These are phyloP conservation scores for Aplosporella prunicola DNA, from an alignment of 2,329 filamentous ascomycete species.

Conservation along the genomic window DNA sequence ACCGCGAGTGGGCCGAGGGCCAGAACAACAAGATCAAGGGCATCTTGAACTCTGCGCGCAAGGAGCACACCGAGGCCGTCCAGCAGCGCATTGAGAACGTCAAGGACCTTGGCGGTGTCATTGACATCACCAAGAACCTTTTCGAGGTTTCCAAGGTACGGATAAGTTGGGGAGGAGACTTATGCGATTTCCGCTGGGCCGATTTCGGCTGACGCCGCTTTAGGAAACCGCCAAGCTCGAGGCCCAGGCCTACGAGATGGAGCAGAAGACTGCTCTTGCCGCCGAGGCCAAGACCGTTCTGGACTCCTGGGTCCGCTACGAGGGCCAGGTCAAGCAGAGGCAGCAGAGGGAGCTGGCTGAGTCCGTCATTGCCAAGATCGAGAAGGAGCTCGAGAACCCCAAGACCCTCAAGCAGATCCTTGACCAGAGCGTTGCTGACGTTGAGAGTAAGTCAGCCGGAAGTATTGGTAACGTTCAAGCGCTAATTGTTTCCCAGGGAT, in stretches of 20 bases:
- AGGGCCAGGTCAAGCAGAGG: slow-evolving; percentile 96
- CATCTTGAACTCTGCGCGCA: slow-evolving; percentile 88
- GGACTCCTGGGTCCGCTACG: slow-evolving; percentile 98
- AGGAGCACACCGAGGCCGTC: slow-evolving; percentile 91
- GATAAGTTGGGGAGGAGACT: neutral
- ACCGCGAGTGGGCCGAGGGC: slow-evolving; percentile 82
- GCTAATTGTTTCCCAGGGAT: slow-evolving; percentile 24
- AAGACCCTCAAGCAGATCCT: slow-evolving; percentile 96
- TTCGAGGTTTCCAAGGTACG: slow-evolving; percentile 96
- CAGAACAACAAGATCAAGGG: slow-evolving; percentile 89
- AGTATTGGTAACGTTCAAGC: neutral
- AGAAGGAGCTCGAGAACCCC: slow-evolving; percentile 97
- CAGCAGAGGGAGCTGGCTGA: slow-evolving; percentile 95
- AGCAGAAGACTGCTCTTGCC: slow-evolving; percentile 89
- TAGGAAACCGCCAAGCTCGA: slow-evolving; percentile 96
- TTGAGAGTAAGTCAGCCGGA: slow-evolving; percentile 65
- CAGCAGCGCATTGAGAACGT: slow-evolving; percentile 91
- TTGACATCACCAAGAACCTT: slow-evolving; percentile 92
- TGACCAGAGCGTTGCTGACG: slow-evolving; percentile 88
- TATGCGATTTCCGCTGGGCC: slow-evolving; percentile 16
- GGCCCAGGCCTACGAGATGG: slow-evolving; percentile 90
- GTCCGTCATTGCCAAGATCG: slow-evolving; percentile 89
- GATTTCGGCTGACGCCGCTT: slow-evolving; percentile 18
- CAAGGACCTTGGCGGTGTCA: slow-evolving; percentile 85
- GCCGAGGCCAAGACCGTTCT: slow-evolving; percentile 90